Evolutionary conservation across 371 early-diverging fungal genomes (phyloP), one percentile per base, ranked within the genome.

Genomic region (Rhizopus sp.): DNA sequence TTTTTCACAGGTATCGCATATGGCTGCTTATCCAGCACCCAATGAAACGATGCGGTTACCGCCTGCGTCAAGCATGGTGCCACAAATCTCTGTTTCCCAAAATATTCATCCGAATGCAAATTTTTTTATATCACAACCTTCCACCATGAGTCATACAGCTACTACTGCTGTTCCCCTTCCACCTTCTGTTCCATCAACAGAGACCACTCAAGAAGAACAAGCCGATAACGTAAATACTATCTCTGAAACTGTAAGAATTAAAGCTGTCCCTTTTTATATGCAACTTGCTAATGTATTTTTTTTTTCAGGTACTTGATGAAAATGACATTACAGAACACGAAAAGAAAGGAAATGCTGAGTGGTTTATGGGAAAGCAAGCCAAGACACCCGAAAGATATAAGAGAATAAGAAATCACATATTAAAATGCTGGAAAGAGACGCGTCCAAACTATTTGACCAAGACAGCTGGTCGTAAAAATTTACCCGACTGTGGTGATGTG

Each of bases 331-430:
- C 75, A 29, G 86, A 84, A 33, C 71, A 80, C 12, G 93, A 93
- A 69, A 75, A 72, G 16, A 53, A 44, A 3, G 69, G 63, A 29
- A 83, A 87, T 57, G 64, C 82, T 3, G 91, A 92, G 78, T 93
- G 88, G 72, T 93, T 93, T 65, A 64, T 64, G 29, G 88, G 88
- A 47, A 85, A 80, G 54, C 69, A 78, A 7, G 75, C 79, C 58
- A 94, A 93, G 61, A 93, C 92, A 8, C 92, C 93, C 0, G 90
- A 89, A 58, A 83, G 93, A 50, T 95, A 95, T 64, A 70, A 90
- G 53, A 70, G 76, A 55, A 93, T 95, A 49, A 73, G 95, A 30
- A 94, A 94, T 69, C 83, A 89, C 54, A 92, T 95, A 34, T 59
- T 95, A 1, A 67, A 75, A n/a, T 74, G 80, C 42, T 95, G 96